Evolutionary conservation across 2,329 filamentous ascomycete species (phyloP).

Genomic region (Scedosporium dehoogii): DNA sequence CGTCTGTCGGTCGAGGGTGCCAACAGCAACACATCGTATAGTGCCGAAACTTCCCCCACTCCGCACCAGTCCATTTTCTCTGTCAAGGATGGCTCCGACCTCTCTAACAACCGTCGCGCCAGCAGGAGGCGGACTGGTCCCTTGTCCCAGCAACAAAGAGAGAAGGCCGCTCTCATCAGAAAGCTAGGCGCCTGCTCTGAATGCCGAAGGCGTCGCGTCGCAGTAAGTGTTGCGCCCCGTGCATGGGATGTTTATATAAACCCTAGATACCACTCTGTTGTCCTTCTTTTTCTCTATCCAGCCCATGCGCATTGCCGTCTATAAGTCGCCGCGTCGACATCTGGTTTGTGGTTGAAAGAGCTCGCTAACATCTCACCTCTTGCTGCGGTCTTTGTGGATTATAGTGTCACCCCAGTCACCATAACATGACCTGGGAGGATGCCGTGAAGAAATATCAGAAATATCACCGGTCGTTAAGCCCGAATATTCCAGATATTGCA

Average conservation of each 20-base stretch:
- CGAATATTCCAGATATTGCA: conserved; percentile 38
- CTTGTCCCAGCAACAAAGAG: conserved; percentile 46
- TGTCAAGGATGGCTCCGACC: conserved; percentile 43
- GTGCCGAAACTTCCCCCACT: conserved; percentile 39
- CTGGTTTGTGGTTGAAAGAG: background rate
- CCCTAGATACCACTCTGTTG: background rate
- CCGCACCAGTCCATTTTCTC: conserved; percentile 43
- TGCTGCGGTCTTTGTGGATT: background rate
- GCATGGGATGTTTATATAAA: background rate
- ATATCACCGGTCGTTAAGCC: conserved; percentile 42
- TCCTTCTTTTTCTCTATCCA: conserved; percentile 2
- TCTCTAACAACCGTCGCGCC: conserved; percentile 41
- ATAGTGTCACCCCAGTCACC: conserved; percentile 50
- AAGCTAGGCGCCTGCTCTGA: conserved; percentile 49
- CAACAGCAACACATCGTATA: conserved; percentile 13
- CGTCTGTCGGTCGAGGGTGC: conserved; percentile 17
- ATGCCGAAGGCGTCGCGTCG: conserved; percentile 46
- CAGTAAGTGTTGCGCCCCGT: conserved; percentile 33
- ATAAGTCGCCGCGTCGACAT: no score
- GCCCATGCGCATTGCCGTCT: background rate
- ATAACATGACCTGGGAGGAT: conserved; percentile 52
- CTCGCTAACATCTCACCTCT: background rate
- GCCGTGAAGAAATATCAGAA: conserved; percentile 45
- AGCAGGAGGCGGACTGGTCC: conserved; percentile 50
- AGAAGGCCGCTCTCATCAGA: conserved; percentile 48